Evolutionary conservation across 495 filamentous ascomycete genomes (phyloP).

Genomic region (Penicillium robsamsonii): DNA sequence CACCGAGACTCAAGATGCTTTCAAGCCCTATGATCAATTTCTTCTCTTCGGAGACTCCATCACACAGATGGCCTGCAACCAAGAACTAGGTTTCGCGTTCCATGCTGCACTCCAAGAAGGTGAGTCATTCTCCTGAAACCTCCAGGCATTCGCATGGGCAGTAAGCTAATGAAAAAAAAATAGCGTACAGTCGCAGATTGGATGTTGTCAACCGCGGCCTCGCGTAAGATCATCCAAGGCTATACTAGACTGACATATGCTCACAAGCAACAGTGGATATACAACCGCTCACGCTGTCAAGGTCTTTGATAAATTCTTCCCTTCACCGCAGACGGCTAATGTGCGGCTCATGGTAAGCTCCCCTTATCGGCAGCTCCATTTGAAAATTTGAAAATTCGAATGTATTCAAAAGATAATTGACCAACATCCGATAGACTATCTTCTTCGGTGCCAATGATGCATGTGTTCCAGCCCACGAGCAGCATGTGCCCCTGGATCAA

Average conservation of each 20-base stretch:
- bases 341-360: slow-evolving; percentile 64
- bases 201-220: slow-evolving; percentile 70
- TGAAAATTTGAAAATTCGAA: background rate
- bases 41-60: slow-evolving; percentile 83
- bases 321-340: slow-evolving; percentile 50
- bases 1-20: slow-evolving; percentile 9
- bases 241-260: background rate
- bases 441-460: slow-evolving; percentile 91
- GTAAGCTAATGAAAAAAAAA: slow-evolving; percentile 7
- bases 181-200: slow-evolving; percentile 62
- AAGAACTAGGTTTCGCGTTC: slow-evolving; percentile 65
- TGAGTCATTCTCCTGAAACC: slow-evolving; percentile 32
- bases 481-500: slow-evolving; percentile 70
- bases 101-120: slow-evolving; percentile 69
- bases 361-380: background rate
- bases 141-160: background rate
- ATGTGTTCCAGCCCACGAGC: slow-evolving; percentile 56
- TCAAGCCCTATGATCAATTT: slow-evolving; percentile 62
- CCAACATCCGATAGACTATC: slow-evolving; percentile 52
- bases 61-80: slow-evolving; percentile 58
- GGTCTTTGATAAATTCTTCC: slow-evolving; percentile 58
- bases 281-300: slow-evolving; percentile 62
- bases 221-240: slow-evolving; percentile 37
- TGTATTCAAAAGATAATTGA: slow-evolving; percentile 10
- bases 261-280: slow-evolving; percentile 55